Percentiles rank a stretch among this genome's conserved stretches.
phyloP scores from a whole-genome alignment of 2,329 filamentous ascomycete genomes.

The Colletotrichum sp. region DNA sequence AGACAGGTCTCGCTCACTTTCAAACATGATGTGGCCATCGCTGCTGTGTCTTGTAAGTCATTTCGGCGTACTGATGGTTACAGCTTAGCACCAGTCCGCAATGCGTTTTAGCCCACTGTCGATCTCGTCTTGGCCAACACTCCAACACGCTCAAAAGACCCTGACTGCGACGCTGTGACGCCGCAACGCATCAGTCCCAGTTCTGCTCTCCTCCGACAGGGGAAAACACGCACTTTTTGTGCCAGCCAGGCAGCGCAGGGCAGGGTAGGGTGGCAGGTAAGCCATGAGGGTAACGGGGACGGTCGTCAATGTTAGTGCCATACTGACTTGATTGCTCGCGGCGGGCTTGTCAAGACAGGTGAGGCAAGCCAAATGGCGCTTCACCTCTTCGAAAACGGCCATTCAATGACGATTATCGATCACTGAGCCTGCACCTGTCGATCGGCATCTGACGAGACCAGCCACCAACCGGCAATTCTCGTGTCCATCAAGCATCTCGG shows the following conservation, averaged over 20 bases:
- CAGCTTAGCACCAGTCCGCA: not conserved
- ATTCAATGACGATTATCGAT: not conserved
- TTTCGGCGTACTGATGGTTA: not conserved
- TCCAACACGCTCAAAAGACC: not conserved
- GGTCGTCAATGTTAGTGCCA: not conserved
- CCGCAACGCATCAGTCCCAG: not conserved
- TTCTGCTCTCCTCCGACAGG: not conserved
- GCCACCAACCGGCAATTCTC: not conserved
- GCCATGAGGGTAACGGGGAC: not conserved
- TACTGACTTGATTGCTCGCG: not conserved
- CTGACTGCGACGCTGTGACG: not conserved
- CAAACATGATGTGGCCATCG: not conserved
- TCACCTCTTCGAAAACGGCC: slow-evolving; percentile 12
- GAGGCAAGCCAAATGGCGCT: not conserved
- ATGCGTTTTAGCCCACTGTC: not conserved
- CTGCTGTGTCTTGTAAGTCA: not conserved
- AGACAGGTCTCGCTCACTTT: slow-evolving; percentile 5
- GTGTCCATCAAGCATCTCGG: not conserved
- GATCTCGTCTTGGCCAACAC: slow-evolving; percentile 3
- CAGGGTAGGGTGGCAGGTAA: not conserved
- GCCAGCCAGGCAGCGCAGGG: not conserved
- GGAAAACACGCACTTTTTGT: not conserved
- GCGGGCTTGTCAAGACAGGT: not conserved
- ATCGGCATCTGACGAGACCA: slow-evolving; percentile 12
- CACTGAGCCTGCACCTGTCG: not conserved